Percentiles rank a stretch among this genome's conserved stretches.
Conservation (phyloP, 257 asterid genomes). For the Rubia yunnanensis region DNA sequence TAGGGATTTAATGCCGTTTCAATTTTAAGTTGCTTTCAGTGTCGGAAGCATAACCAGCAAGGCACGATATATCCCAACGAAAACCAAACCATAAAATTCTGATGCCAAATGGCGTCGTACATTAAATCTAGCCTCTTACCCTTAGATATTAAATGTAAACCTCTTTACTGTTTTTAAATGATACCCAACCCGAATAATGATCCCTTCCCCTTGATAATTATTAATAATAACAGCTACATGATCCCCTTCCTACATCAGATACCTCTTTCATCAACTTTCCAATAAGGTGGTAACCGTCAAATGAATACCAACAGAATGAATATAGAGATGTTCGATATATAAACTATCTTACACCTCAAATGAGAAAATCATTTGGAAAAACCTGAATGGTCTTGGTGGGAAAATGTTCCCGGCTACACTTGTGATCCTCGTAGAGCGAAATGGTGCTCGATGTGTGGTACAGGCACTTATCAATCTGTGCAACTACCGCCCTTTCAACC, state of each 20-base stretch:
- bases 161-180: background rate
- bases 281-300: background rate
- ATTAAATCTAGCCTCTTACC: background rate
- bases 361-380: background rate
- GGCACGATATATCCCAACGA: background rate
- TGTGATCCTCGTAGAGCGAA: constrained; percentile 75
- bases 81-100: background rate
- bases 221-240: background rate
- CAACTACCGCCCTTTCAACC: constrained; percentile 61
- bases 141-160: background rate
- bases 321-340: background rate
- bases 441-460: constrained; percentile 51
- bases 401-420: constrained; percentile 54
- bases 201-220: background rate
- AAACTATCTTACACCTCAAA: background rate
- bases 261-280: background rate
- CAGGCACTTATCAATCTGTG: constrained; percentile 55
- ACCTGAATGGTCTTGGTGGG: constrained; percentile 87
- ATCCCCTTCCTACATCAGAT: background rate
- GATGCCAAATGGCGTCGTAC: background rate
- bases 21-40: background rate
- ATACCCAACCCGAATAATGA: background rate
- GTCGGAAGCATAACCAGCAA: background rate
- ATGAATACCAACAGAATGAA: background rate
- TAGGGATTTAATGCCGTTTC: background rate